Conservation (phyloP, 106 monocot genomes). For the Allium fistulosum region DNA sequence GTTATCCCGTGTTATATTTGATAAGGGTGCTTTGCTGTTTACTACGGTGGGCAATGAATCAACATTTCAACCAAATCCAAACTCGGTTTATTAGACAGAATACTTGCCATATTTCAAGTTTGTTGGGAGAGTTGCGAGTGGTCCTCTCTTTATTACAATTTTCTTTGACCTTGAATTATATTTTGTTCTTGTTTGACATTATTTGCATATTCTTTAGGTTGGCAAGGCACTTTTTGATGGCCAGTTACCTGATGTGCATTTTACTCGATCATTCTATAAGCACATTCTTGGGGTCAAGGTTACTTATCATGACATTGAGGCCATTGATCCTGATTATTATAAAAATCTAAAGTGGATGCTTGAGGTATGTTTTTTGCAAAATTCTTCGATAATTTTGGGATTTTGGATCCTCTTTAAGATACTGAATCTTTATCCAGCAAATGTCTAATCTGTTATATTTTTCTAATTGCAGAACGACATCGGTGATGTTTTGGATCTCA, state of each 20-base stretch:
- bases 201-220: slow-evolving; percentile 35
- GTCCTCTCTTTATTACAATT: not conserved
- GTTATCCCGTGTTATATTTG: slow-evolving; percentile 90
- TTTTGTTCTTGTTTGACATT: not conserved
- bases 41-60: slow-evolving; percentile 95
- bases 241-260: slow-evolving; percentile 96
- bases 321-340: slow-evolving; percentile 91
- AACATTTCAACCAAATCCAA: slow-evolving; percentile 98
- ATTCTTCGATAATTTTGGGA: not conserved
- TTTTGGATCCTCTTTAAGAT: not conserved
- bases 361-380: slow-evolving; percentile 42
- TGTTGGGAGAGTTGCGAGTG: slow-evolving; percentile 92
- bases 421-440: not conserved
- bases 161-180: slow-evolving; percentile 10
- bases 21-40: slow-evolving; percentile 91
- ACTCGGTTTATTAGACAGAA: slow-evolving; percentile 95
- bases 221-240: slow-evolving; percentile 96
- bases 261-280: slow-evolving; percentile 96
- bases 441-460: not conserved
- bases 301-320: slow-evolving; percentile 97
- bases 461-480: slow-evolving; percentile 71
- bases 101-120: slow-evolving; percentile 99
- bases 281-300: slow-evolving; percentile 95
- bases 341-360: slow-evolving; percentile 98
- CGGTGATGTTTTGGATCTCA: slow-evolving; percentile 82